phyloP scores from a whole-genome alignment of 371 early-diverging fungal species.

The Syncephalastrum racemosum region DNA sequence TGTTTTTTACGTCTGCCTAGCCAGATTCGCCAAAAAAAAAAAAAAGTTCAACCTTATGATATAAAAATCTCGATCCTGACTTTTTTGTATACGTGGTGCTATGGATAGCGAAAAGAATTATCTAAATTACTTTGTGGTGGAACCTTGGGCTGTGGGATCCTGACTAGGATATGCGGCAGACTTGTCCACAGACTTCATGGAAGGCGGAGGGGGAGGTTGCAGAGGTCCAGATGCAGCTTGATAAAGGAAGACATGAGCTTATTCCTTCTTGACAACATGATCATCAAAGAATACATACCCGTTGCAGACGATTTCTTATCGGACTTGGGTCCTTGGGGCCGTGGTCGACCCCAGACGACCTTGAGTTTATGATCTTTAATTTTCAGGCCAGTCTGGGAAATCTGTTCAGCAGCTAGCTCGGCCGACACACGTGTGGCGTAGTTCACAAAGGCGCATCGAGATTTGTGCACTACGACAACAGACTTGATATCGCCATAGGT shows the following conservation, averaged over 20 bases:
- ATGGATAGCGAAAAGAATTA: no score
- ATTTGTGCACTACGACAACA: conserved; percentile 75
- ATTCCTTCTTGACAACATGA: not conserved
- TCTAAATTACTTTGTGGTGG: conserved; percentile 18
- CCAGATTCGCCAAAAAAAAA: no score
- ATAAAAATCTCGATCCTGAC: no score
- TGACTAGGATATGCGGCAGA: conserved; percentile 48
- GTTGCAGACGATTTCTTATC: conserved; percentile 29
- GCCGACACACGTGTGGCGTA: conserved; percentile 76
- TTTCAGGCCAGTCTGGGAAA: conserved; percentile 46
- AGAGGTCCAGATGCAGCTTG: not conserved
- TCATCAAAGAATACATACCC: not conserved
- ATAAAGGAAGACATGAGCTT: no score
- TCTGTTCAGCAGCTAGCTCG: conserved; percentile 69
- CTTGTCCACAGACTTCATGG: conserved; percentile 18
- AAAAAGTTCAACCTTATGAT: no score
- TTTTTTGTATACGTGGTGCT: no score
- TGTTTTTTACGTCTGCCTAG: no score
- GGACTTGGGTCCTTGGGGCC: conserved; percentile 55
- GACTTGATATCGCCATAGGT: conserved; percentile 90
- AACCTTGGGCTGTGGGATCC: conserved; percentile 48
- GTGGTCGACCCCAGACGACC: conserved; percentile 66
- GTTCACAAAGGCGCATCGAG: conserved; percentile 89
- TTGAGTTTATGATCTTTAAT: conserved; percentile 52
- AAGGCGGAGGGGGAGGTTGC: conserved; percentile 49